These are phyloP conservation scores for Pythium phragmiticola DNA, from an alignment of 352 stramenopile genomes.

Conservation along the genomic window DNA sequence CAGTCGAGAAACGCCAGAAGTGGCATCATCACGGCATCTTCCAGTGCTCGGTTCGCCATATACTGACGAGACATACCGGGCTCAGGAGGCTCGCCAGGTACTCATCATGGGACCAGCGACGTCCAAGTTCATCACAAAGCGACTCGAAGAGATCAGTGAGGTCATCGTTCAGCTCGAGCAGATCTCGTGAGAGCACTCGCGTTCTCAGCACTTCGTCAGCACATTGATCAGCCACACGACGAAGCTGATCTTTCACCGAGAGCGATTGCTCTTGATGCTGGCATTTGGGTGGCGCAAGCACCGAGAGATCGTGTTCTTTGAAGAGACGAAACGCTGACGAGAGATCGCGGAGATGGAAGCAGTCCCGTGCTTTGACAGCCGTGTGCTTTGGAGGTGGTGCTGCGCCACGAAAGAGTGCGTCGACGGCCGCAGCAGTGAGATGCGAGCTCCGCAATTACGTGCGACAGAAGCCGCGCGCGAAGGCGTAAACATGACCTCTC, in stretches of 20 bases:
- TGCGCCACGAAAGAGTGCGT: slow-evolving; percentile 24
- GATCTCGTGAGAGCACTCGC: slow-evolving; percentile 34
- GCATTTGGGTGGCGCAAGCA: slow-evolving; percentile 8
- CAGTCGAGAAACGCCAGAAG: slow-evolving; percentile 33
- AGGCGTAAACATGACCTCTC: slow-evolving; percentile 32
- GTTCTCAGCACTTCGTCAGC: slow-evolving; percentile 27
- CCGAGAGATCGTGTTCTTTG: slow-evolving; percentile 25
- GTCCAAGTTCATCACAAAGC: slow-evolving; percentile 31
- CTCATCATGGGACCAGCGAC: slow-evolving; percentile 23
- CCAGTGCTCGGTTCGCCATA: slow-evolving; percentile 10
- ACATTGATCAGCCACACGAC: slow-evolving; percentile 15
- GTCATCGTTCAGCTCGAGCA: slow-evolving; percentile 36
- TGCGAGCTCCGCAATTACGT: slow-evolving; percentile 33
- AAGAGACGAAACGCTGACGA: slow-evolving; percentile 30
- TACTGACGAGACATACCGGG: slow-evolving; percentile 17
- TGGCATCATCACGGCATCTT: slow-evolving; percentile 33
- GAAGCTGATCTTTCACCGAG: slow-evolving; percentile 22
- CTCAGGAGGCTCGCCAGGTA: slow-evolving; percentile 15
- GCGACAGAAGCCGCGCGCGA: slow-evolving; percentile 26
- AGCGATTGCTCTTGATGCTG: too few species aligned
- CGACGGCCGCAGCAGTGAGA: slow-evolving; percentile 29
- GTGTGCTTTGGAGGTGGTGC: neutral
- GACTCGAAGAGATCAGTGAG: slow-evolving; percentile 30
- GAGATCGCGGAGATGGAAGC: slow-evolving; percentile 27
- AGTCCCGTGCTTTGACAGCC: slow-evolving; percentile 16